These are phyloP conservation scores for Calocybe indica DNA, from an alignment of 768 basidiomycete species.

Conservation along the genomic window DNA sequence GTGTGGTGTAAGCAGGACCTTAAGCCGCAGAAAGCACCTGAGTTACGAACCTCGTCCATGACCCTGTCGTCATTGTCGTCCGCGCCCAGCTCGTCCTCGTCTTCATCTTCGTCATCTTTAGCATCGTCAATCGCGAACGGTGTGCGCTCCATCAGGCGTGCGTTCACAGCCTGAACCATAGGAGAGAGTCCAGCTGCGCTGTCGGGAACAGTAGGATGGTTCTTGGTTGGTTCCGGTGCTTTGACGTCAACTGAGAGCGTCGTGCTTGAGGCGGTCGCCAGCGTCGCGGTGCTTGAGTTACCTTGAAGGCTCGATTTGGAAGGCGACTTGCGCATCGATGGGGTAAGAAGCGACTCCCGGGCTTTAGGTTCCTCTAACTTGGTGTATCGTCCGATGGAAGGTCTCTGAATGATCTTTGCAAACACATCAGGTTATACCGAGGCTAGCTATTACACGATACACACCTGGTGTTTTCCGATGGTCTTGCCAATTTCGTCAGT, in stretches of 20 bases:
- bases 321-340: constrained; percentile 53
- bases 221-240: constrained; percentile 16
- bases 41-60: constrained; percentile 72
- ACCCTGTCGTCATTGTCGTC: constrained; percentile 68
- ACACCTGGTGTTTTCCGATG: constrained; percentile 86
- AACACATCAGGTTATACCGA: not conserved
- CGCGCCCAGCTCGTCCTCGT: constrained; percentile 46
- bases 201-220: constrained; percentile 25
- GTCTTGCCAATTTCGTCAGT: constrained; percentile 94
- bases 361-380: constrained; percentile 83
- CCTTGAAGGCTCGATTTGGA: constrained; percentile 46
- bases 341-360: constrained; percentile 79
- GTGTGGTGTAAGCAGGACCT: not conserved
- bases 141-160: constrained; percentile 85
- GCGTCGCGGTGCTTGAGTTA: constrained; percentile 26
- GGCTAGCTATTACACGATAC: constrained; percentile 9
- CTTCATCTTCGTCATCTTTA: constrained; percentile 77
- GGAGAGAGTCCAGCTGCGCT: constrained; percentile 41
- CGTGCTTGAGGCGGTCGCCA: constrained; percentile 35
- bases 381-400: constrained; percentile 83
- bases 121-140: constrained; percentile 98
- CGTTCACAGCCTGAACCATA: constrained; percentile 70
- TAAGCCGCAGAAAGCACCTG: not conserved
- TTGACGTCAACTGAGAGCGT: constrained; percentile 47
- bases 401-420: constrained; percentile 59